Base-by-base conservation (phyloP, 345 rosid species). In the Syzygium grande region DNA sequence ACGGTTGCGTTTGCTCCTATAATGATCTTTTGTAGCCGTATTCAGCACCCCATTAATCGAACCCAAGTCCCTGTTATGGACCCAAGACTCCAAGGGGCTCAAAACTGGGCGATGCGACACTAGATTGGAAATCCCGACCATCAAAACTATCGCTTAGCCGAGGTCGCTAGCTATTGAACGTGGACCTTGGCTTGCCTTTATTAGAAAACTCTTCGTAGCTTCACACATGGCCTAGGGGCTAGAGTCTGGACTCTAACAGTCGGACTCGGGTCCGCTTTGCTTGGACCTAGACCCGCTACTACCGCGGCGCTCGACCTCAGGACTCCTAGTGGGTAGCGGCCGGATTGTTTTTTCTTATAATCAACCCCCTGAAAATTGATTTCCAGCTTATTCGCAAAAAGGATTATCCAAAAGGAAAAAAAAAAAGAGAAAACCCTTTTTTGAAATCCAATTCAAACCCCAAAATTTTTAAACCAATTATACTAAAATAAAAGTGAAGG, bases 1-100 rank as follows among this genome's bases (percentile, higher is more conserved):
- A 8, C 9, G 9, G 12, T 68, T 0, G 0, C 0, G 0, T 30
- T 8, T 38, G 3, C 23, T 10, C 3, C 1, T 9, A 16, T 9
- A 30, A 30, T 65, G 34, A 65, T 68, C 13, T 15, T 15, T 9
- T 17, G 4, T 8, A 30, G 6, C 13, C 4, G 0, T 22, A 16
- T 23, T 30, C 43, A 30, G 30, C 43, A 68, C 12, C 22, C 12
- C 5, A 30, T 1, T 9, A 0, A 0, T 2, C 6, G 3, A 16
- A 30, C 11, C 9, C 34, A 9, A 1, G 17, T 17, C 43, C 6
- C 12, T 1, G 17, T 16, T 9, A 0, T 17, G 4, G 79, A 16
- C 43, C 6, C 12, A 16, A 17, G 6, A 0, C 12, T 68, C 43
- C 2, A 27, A 16, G 6, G 21, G 78, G 19, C 78, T 65, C 8